Evolutionary conservation across 1,284 basidiomycete genomes (phyloP).

Genomic region (Cutaneotrichosporon curvatum): DNA sequence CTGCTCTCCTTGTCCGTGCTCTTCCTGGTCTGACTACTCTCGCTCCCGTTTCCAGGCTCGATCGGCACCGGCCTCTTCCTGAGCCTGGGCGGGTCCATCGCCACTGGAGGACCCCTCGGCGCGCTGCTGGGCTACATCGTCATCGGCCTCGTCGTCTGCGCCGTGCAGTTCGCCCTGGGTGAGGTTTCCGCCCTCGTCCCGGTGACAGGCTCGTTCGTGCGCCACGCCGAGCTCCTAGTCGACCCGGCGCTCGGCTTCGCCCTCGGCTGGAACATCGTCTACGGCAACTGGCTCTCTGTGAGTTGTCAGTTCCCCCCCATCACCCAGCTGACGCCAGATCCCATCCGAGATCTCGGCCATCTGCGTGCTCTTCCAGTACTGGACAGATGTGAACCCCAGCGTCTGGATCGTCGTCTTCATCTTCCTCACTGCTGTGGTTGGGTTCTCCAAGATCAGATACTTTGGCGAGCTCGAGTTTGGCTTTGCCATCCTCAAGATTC

Average conservation of each 20-base stretch:
- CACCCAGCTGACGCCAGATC: constrained; percentile 3
- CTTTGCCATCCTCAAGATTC: constrained; percentile 63
- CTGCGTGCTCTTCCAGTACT: constrained; percentile 23
- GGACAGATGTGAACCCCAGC: constrained; percentile 16
- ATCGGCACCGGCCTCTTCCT: constrained; percentile 65
- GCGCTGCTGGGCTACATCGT: constrained; percentile 17
- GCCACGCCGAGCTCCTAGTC: constrained; percentile 22
- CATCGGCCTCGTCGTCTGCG: constrained; percentile 24
- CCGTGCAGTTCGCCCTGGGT: constrained; percentile 23
- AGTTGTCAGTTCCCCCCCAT: neutral
- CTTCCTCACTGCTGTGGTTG: constrained; percentile 11
- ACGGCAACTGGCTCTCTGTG: constrained; percentile 24
- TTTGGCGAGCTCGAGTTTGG: constrained; percentile 55
- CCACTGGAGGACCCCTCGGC: constrained; percentile 45
- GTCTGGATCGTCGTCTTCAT: constrained; percentile 22
- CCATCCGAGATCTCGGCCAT: constrained; percentile 23
- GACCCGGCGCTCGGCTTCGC: constrained; percentile 32
- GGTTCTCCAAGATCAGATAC: constrained; percentile 15
- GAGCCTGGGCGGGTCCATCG: constrained; percentile 57
- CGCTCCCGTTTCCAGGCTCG: too few relatives aligned
- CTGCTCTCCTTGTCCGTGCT: too few relatives aligned
- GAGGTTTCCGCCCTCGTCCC: constrained; percentile 25
- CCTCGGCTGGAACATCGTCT: constrained; percentile 28
- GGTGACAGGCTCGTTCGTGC: constrained; percentile 25
- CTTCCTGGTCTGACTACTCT: too few relatives aligned